phyloP scores from a whole-genome alignment of 257 asterid genomes.

The Solanum gracilifrons region DNA sequence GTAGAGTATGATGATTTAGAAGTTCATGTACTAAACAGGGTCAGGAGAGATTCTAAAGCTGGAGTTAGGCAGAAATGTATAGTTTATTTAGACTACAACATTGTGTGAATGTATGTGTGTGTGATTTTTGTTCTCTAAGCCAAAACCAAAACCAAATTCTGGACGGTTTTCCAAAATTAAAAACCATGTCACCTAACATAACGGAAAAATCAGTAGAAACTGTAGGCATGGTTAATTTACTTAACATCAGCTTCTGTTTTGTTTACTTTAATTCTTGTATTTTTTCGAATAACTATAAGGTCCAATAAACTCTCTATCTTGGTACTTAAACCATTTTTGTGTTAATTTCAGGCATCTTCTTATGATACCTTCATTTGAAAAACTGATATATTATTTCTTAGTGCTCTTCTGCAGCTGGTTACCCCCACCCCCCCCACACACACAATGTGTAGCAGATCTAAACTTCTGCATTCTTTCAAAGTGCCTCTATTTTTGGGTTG shows the following conservation, averaged over 20 bases:
- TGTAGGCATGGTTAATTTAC: not conserved
- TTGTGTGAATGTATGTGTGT: not conserved
- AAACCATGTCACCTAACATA: not conserved
- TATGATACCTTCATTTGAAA: not conserved
- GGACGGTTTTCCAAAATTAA: not conserved
- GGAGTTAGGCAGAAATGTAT: not conserved
- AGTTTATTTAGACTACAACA: not conserved
- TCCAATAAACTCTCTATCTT: not conserved
- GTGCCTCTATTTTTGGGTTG: not conserved
- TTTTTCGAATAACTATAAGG: not conserved
- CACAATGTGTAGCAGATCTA: not conserved
- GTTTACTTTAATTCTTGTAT: not conserved
- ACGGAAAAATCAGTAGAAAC: not conserved
- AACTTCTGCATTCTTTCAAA: not conserved
- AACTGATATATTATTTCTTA: not conserved
- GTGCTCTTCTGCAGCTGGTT: not conserved
- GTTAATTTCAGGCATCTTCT: not conserved
- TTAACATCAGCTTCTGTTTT: not conserved
- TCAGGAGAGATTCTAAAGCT: not conserved
- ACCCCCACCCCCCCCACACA: not conserved
- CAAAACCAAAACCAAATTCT: not conserved
- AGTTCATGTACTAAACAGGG: not conserved
- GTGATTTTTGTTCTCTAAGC: not conserved
- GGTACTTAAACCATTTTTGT: not conserved
- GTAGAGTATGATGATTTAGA: not conserved